These are phyloP conservation scores for Vanrija sp. DNA, from an alignment of 1,284 basidiomycete species.

Conservation along the genomic window DNA sequence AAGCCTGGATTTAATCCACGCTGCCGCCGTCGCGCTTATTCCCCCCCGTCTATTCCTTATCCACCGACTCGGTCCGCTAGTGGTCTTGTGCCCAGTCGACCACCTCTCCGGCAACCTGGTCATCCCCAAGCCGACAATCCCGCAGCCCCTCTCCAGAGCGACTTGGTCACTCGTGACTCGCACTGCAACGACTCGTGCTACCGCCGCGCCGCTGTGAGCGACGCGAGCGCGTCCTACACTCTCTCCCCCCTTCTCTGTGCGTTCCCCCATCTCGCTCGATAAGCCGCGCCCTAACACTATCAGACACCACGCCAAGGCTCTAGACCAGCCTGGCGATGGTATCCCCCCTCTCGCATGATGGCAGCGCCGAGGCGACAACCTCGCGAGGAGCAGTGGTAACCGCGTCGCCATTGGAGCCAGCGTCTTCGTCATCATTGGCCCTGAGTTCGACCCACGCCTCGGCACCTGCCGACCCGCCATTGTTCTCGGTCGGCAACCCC, in stretches of 20 bases:
- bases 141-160: background rate
- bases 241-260: no score
- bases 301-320: no score
- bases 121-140: background rate
- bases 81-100: background rate
- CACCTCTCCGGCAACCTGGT: background rate
- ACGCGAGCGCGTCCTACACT: background rate
- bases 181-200: no score
- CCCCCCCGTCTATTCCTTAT: background rate
- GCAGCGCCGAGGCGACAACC: conserved; percentile 28
- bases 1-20: background rate
- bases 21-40: background rate
- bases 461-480: background rate
- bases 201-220: background rate
- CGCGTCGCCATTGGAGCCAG: conserved; percentile 1
- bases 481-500: no score
- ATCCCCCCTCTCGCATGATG: conserved; percentile 25
- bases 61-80: background rate
- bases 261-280: no score
- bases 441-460: background rate
- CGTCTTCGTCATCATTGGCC: conserved; percentile 1
- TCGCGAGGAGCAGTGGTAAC: conserved; percentile 11
- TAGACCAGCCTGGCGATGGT: background rate
- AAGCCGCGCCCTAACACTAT: no score
- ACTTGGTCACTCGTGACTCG: background rate